phyloP scores from a whole-genome alignment of 106 monocot species.

The Cymbidium sinense region DNA sequence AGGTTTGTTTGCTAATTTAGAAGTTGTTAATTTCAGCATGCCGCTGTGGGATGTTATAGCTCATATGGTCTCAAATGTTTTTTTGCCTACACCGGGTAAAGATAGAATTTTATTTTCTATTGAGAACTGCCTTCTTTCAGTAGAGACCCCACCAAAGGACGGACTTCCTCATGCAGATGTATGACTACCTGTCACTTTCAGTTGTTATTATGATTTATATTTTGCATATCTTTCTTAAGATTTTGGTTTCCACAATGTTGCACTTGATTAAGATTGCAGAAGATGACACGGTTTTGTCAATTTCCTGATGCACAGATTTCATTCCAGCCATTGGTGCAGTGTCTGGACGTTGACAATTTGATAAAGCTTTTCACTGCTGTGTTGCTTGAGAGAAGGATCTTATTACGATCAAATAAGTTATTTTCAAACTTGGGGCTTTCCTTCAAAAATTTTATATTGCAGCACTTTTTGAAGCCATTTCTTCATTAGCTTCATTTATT shows the following conservation, averaged over 20 bases:
- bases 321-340: constrained; percentile 95
- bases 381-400: constrained; percentile 92
- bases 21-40: constrained; percentile 48
- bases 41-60: constrained; percentile 90
- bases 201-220: background rate
- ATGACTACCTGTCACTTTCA: constrained; percentile 18
- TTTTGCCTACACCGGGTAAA: constrained; percentile 85
- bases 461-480: background rate
- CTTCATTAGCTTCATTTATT: background rate
- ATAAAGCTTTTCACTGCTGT: constrained; percentile 92
- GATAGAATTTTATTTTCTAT: constrained; percentile 80
- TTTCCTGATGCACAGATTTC: constrained; percentile 69
- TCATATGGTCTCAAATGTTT: constrained; percentile 79
- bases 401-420: constrained; percentile 96
- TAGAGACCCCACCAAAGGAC: constrained; percentile 83
- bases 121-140: constrained; percentile 81
- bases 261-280: background rate
- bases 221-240: background rate
- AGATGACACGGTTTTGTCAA: background rate
- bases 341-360: constrained; percentile 94
- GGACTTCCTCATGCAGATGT: constrained; percentile 98
- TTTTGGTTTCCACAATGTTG: background rate
- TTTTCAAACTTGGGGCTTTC: constrained; percentile 12
- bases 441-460: background rate
- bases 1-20: constrained; percentile 11